These are phyloP conservation scores for Carex sylvatica DNA, from an alignment of 202 grass and related monocot species.

Conservation along the genomic window DNA sequence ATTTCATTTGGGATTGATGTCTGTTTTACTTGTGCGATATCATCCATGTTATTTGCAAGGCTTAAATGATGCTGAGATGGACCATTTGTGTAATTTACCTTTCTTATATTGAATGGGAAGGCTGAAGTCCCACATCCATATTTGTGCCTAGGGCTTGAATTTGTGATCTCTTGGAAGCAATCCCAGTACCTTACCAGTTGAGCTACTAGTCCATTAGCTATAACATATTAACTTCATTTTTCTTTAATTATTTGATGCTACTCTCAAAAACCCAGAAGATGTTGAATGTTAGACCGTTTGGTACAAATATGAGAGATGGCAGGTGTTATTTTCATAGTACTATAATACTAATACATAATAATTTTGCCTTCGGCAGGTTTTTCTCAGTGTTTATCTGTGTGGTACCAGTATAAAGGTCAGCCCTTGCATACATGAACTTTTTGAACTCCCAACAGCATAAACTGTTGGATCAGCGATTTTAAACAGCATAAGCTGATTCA, in stretches of 20 bases:
- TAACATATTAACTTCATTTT: neutral
- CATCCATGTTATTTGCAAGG: neutral
- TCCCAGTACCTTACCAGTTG: neutral
- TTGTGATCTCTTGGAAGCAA: neutral
- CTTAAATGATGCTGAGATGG: too few species aligned
- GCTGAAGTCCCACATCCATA: neutral
- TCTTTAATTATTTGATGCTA: neutral
- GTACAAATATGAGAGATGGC: neutral
- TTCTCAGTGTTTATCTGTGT: neutral
- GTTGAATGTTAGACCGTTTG: neutral
- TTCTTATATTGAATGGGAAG: too few species aligned
- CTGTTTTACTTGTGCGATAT: neutral
- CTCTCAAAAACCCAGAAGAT: neutral
- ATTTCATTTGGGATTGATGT: neutral
- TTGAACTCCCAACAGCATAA: neutral
- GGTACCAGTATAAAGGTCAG: neutral
- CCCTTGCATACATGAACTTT: neutral
- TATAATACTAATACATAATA: neutral
- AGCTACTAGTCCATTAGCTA: neutral
- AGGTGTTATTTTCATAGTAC: neutral
- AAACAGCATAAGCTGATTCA: too few species aligned
- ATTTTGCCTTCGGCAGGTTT: neutral
- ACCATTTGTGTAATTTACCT: too few species aligned
- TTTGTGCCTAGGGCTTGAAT: neutral
- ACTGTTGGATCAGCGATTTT: too few species aligned